These are phyloP conservation scores for Gelatoporia subvermispora DNA, from an alignment of 768 basidiomycete genomes.

Conservation along the genomic window DNA sequence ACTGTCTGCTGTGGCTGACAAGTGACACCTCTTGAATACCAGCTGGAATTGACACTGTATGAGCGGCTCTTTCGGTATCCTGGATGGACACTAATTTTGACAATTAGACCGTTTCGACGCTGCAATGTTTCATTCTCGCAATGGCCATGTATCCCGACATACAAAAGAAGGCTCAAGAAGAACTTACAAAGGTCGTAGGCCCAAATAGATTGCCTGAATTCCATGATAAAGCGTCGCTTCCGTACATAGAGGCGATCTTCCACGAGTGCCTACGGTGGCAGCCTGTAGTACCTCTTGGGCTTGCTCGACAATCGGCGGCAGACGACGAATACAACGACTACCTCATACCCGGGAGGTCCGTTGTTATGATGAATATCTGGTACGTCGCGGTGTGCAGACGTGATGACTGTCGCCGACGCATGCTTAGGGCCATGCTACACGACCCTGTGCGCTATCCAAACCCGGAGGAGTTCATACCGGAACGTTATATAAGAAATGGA, in stretches of 20 bases:
- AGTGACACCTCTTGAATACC: too few relatives aligned
- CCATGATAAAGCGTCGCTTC: constrained; percentile 7
- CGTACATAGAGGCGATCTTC: constrained; percentile 8
- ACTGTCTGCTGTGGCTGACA: too few relatives aligned
- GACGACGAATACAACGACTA: constrained; percentile 24
- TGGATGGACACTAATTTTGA: too few relatives aligned
- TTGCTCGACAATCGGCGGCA: constrained; percentile 16
- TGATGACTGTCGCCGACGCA: neutral
- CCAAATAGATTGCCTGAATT: constrained; percentile 12
- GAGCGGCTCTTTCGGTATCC: too few relatives aligned
- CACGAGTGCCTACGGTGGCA: constrained; percentile 6
- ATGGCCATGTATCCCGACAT: constrained; percentile 11
- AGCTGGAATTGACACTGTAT: too few relatives aligned
- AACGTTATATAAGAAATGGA: constrained; percentile 20
- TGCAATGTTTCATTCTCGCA: constrained; percentile 11
- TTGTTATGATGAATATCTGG: constrained; percentile 16
- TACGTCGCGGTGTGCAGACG: neutral
- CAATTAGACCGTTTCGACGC: neutral
- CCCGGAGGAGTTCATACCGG: constrained; percentile 31
- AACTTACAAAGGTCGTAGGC: constrained; percentile 25
- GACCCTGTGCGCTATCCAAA: constrained; percentile 32
- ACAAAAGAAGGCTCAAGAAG: constrained; percentile 19
- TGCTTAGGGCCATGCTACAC: constrained; percentile 36
- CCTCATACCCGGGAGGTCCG: constrained; percentile 20
- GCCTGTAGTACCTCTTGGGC: neutral